Base-by-base conservation (phyloP, 148 eudicot species). In the Chenopodium suecicum region DNA sequence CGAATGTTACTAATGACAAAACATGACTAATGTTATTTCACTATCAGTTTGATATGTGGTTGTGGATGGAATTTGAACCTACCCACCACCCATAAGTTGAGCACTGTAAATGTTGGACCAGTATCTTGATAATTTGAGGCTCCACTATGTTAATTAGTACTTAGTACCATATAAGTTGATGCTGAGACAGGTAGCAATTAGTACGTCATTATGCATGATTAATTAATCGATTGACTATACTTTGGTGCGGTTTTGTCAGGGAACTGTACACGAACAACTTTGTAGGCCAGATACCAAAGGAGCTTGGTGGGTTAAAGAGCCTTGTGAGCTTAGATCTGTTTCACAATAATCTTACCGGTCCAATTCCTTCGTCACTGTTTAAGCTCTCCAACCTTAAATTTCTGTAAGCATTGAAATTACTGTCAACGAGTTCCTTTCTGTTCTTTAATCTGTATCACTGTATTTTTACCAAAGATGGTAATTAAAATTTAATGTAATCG, bases 261-360 rank as follows among this genome's bases (percentile, higher is more conserved):
- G 97, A 93, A 78, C 84, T 93, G 47, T 93, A 91, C 94, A 89
- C 85, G 89, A 93, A 93, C 88, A 89, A 88, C 76, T 83, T 93
- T 66, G 89, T 76, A 74, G 97, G 97, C 2, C 82, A 85, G 32
- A 90, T 93, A 80, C 97, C 95, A 52, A 32, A 83, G 65, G 92
- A 93, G 83, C 80, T 93, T 50, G 94, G 92, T 82, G 86, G 86
- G 17, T 84, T 91, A 29, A 91, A 89, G 85, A 91, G 89, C 82
- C 94, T 93, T 70, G 83, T 93, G 79, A 93, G 97, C 88, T 84
- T 93, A 78, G 97, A 91, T 80, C 83, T 93, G 54, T 93, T 86
- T 87, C 88, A 85, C 86, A 93, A 91, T 82, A 89, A 93, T 80
- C 91, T 93, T 67, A 87, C 97, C 13, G 97, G 89, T 4, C 62